A percentile compares a stretch with the other conserved stretches of the same genome.
Evolutionary conservation across 108 stramenopile species (phyloP).

Genomic region (Cyclotella kingstonii): DNA sequence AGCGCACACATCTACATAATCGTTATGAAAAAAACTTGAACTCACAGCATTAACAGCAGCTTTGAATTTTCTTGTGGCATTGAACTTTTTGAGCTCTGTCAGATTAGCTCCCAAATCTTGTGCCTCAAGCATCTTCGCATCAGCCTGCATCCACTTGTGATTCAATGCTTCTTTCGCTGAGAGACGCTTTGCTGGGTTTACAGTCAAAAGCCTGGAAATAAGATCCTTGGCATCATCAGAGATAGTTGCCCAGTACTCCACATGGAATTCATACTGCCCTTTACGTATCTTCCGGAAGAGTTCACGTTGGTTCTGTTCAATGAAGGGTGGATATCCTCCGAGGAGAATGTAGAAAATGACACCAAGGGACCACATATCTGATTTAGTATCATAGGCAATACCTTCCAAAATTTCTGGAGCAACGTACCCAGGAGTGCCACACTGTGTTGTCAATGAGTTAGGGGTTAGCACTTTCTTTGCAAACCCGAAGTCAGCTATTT

Average conservation of each 20-base stretch:
- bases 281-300: constrained; percentile 91
- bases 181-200: constrained; percentile 67
- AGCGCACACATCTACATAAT: neutral
- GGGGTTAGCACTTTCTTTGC: constrained; percentile 80
- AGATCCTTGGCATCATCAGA: constrained; percentile 79
- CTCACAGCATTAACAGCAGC: constrained; percentile 41
- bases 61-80: constrained; percentile 55
- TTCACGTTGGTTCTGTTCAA: constrained; percentile 92
- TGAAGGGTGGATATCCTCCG: constrained; percentile 94
- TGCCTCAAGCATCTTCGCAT: constrained; percentile 44
- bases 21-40: neutral
- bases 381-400: constrained; percentile 79
- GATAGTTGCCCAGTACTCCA: constrained; percentile 87
- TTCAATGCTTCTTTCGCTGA: constrained; percentile 60
- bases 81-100: constrained; percentile 49
- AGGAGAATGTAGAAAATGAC: constrained; percentile 93
- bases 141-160: constrained; percentile 77
- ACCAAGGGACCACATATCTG: constrained; percentile 95
- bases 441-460: constrained; percentile 85
- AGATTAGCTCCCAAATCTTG: constrained; percentile 47
- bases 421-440: constrained; percentile 94
- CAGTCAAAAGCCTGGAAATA: constrained; percentile 69
- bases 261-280: constrained; percentile 86
- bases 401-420: constrained; percentile 91
- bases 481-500: constrained; percentile 99